Evolutionary conservation across 371 early-diverging fungal genomes (phyloP).

Genomic region (Saksenaea vasiformis): DNA sequence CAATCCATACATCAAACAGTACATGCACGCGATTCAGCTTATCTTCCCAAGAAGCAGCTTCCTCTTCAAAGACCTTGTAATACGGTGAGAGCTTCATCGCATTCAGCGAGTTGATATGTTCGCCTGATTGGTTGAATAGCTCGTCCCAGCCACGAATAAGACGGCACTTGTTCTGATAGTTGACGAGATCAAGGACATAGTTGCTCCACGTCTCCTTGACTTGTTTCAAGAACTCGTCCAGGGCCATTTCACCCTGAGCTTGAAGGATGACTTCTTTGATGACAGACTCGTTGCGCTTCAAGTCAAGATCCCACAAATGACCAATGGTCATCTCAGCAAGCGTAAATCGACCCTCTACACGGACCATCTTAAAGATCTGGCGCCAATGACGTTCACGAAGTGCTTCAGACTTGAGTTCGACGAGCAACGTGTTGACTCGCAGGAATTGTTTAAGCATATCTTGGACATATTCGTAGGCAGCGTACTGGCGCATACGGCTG

Average conservation of each 20-base stretch:
- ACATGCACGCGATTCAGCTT: conserved; percentile 94
- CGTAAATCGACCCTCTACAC: conserved; percentile 69
- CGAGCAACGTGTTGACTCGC: conserved; percentile 80
- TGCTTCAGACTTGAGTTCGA: conserved; percentile 94
- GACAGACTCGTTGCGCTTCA: conserved; percentile 81
- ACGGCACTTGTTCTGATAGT: conserved; percentile 96
- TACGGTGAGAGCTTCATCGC: conserved; percentile 98
- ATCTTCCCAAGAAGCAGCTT: conserved; percentile 94
- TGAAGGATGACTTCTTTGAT: conserved; percentile 87
- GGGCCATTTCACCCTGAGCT: conserved; percentile 98
- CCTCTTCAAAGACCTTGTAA: conserved; percentile 97
- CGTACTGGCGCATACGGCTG: conserved; percentile 94
- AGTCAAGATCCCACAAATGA: conserved; percentile 92
- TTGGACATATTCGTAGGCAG: conserved; percentile 95
- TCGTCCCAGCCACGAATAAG: conserved; percentile 98
- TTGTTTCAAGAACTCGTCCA: conserved; percentile 96
- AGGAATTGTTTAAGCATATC: conserved; percentile 79
- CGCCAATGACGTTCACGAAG: conserved; percentile 98
- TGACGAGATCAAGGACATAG: conserved; percentile 91
- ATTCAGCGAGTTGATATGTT: conserved; percentile 91
- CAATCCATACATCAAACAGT: conserved; percentile 98
- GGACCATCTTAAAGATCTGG: conserved; percentile 83
- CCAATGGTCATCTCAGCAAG: conserved; percentile 91
- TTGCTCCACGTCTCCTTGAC: conserved; percentile 89
- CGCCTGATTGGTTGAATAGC: conserved; percentile 92